These are phyloP conservation scores for Amanita inopinata DNA, from an alignment of 768 basidiomycete genomes.

Conservation along the genomic window DNA sequence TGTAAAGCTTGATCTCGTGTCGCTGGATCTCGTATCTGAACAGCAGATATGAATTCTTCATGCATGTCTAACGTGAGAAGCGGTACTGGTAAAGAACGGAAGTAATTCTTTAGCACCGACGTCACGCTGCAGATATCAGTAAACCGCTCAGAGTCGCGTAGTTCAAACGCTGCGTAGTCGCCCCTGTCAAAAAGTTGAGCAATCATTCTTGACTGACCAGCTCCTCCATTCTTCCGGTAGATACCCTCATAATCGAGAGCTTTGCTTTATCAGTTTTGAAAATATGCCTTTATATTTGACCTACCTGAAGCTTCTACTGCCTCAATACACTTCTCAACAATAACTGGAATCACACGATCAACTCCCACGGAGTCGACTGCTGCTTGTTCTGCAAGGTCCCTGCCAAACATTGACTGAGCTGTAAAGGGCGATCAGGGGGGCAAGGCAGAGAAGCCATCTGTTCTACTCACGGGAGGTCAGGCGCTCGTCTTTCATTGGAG, in stretches of 20 bases:
- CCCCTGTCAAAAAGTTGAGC: slow-evolving; percentile 92
- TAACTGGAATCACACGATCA: slow-evolving; percentile 64
- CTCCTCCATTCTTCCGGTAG: slow-evolving; percentile 95
- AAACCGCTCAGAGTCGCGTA: slow-evolving; percentile 79
- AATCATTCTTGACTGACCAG: slow-evolving; percentile 85
- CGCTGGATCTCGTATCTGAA: slow-evolving; percentile 54
- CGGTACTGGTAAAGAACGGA: slow-evolving; percentile 86
- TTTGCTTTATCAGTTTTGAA: slow-evolving; percentile 17
- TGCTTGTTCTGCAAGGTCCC: slow-evolving; percentile 80
- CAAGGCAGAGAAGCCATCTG: slow-evolving; percentile 7
- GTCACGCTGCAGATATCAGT: slow-evolving; percentile 97
- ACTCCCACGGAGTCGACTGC: slow-evolving; percentile 49
- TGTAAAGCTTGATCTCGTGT: slow-evolving; percentile 52
- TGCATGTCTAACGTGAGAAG: slow-evolving; percentile 87
- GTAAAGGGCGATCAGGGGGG: slow-evolving; percentile 12
- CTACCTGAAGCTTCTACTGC: slow-evolving; percentile 83
- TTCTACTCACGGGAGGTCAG: slow-evolving; percentile 28
- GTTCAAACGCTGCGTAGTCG: slow-evolving; percentile 82
- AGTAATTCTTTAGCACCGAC: slow-evolving; percentile 93
- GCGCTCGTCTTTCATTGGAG: slow-evolving; percentile 24
- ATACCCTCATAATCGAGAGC: slow-evolving; percentile 96
- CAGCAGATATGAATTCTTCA: slow-evolving; percentile 77
- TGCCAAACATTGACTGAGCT: slow-evolving; percentile 92
- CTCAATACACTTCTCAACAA: slow-evolving; percentile 93
- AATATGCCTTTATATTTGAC: slow-evolving; percentile 16